Base-by-base conservation (phyloP, 805 yeast genomes). In the Zygoascus biomembranicola region DNA sequence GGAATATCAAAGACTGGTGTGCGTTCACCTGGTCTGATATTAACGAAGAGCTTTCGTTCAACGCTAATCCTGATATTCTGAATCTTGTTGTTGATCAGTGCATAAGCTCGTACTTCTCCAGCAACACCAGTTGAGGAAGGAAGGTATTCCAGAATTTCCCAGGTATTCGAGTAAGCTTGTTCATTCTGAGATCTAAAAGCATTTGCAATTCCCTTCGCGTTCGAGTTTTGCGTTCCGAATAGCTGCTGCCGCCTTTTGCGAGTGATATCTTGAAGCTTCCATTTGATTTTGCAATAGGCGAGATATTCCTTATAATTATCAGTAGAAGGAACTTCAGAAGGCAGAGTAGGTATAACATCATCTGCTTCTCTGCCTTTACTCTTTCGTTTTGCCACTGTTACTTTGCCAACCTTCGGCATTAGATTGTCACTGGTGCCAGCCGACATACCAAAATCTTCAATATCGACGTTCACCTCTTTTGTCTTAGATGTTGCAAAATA, bases 111-210 rank as follows among this genome's bases (percentile, higher is more conserved):
- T 32, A 92, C 73, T 50, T 80, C 84, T n/a, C 97, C 98, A 0
- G 88, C 85, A 5, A 62, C 63, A 41, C 35, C 52, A n/a, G 47
- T 8, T 19, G 28, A 10, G 0, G 64, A 46, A 0, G 64, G 48
- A 43, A 61, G 82, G 62, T 87, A 82, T 60, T 89, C 90, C 37
- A 94, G 67, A 39, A 94, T 75, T 57, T 90, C 89, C 99, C 99
- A 94, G 32, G 82, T 78, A 0, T 87, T 75, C 9, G 88, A 85
- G 61, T 85, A 82, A 43, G 76, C 78, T 11, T 56, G 54, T 63
- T 85, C 96, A 0, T 95, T 95, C 61, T 87, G 94, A 50, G 79
- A 78, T 43, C 52, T 6, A 16, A 49, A 31, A 5, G 45, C 16
- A 11, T 23, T 26, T 0, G 77, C 66, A 19, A 55, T 53, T 5